These are phyloP conservation scores for Fraxinus anomala DNA, from an alignment of 257 asterid species.

Conservation along the genomic window DNA sequence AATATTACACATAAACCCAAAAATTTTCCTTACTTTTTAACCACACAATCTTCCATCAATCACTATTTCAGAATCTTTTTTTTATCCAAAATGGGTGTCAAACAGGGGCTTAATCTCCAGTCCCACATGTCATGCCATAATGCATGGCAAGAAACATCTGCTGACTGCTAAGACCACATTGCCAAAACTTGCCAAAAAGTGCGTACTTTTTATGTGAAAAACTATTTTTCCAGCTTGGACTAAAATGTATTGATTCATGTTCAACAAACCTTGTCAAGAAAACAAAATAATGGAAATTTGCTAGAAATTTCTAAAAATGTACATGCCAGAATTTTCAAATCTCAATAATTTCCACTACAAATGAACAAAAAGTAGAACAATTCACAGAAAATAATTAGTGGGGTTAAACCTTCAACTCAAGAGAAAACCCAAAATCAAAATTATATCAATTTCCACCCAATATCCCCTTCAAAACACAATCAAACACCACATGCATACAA, in stretches of 20 bases:
- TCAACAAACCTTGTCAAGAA: not conserved
- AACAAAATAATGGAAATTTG: not conserved
- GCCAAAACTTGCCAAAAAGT: not conserved
- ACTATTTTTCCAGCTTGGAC: not conserved
- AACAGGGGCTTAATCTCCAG: no score
- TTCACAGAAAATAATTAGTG: not conserved
- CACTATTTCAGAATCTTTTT: no score
- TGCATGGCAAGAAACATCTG: not conserved
- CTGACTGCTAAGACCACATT: not conserved
- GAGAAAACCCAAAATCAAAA: not conserved
- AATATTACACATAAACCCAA: no score
- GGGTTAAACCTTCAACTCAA: no score
- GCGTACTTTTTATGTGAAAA: not conserved
- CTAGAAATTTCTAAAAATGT: not conserved
- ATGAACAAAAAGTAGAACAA: not conserved
- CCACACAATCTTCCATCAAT: no score
- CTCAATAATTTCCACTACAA: not conserved
- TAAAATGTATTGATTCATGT: not conserved
- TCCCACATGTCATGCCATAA: not conserved
- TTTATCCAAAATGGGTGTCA: no score
- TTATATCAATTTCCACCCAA: conserved; percentile 8
- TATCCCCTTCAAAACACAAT: conserved; percentile 23
- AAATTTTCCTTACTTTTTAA: no score
- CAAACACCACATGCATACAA: not conserved
- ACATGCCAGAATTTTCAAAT: not conserved